Base-by-base conservation (phyloP, 352 stramenopile genomes). In the Elongisporangium undulatum region DNA sequence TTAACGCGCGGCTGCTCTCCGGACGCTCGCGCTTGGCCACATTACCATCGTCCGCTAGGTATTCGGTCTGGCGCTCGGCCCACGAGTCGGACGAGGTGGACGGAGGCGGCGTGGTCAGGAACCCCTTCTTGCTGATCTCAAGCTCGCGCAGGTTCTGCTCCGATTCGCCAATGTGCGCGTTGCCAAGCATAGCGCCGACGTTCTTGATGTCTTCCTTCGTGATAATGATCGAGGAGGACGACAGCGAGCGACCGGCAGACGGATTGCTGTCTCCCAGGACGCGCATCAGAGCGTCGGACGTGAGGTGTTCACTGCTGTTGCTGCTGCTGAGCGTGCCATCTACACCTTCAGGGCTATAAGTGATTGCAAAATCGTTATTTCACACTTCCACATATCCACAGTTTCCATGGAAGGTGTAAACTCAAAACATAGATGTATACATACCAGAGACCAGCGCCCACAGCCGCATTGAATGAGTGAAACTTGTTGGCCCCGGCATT, bases 161-260 rank as follows among this genome's bases (percentile, higher is more conserved):
- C 58, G 81, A 91, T 54, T 94, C 82, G 64, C 68, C 74, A 60
- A 94, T 94, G 68, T 91, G 84, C 41, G 84, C 84, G 59, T 90
- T 88, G 64, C 77, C 85, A 7, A 94, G 61, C 55, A 91, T 55
- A 4, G 72, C 62, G 4, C 78, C 76, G n/a, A 94, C 69, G 49
- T 81, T 67, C 51, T 75, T 81, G 49, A 94, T 91, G 69, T 94
- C 84, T 64, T 94, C 84, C 62, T 88, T 90, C 45, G 79, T 90
- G 16, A 94, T 72, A n/a, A 75, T 69, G 23, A 89, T 63, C 13
- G 79, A 86, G 48, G 84, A 91, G 39, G 84, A 94, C 51, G 82
- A 91, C 24, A 79, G 60, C 22, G 78, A 87, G 20, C 81, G 76
- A 4, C 63, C 53, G 34, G 71, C 59, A 17, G 34, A 45, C 10